phyloP scores from a whole-genome alignment of 331 rosid genomes.

The Spiraea crenata region DNA sequence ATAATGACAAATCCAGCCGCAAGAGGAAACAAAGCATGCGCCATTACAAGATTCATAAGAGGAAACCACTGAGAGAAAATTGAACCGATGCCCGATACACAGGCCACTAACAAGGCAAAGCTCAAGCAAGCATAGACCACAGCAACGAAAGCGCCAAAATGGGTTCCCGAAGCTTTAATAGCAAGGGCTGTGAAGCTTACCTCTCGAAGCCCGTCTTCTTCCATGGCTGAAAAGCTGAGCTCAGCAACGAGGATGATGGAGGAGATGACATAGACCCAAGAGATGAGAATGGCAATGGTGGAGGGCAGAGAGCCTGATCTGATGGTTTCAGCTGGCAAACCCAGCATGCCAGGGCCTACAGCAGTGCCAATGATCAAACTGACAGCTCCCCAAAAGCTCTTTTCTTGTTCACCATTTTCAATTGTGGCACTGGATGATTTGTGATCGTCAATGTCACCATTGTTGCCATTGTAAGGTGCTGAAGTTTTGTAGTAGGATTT shows the following conservation, averaged over 20 bases:
- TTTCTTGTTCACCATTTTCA: background rate
- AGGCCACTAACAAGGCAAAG: conserved; percentile 53
- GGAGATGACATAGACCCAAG: conserved; percentile 54
- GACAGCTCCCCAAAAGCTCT: conserved; percentile 60
- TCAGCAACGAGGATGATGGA: conserved; percentile 54
- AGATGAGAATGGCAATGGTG: conserved; percentile 42
- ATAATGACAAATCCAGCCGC: conserved; percentile 27
- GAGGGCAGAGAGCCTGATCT: conserved; percentile 56
- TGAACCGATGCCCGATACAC: conserved; percentile 57
- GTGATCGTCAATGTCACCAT: background rate
- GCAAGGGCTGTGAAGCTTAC: conserved; percentile 49
- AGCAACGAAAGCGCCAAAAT: conserved; percentile 45
- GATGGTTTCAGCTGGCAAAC: conserved; percentile 46
- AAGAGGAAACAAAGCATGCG: conserved; percentile 45
- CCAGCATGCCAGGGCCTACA: conserved; percentile 60
- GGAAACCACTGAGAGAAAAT: conserved; percentile 37
- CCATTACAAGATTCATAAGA: conserved; percentile 11
- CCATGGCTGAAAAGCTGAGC: conserved; percentile 54
- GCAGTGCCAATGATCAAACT: conserved; percentile 51
- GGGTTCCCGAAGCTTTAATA: conserved; percentile 37
- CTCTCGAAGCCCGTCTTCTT: conserved; percentile 46
- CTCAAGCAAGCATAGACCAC: conserved; percentile 37
- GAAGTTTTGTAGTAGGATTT: conserved; percentile 2
- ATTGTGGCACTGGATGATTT: background rate
- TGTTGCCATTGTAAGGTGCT: conserved; percentile 9